These are phyloP conservation scores for Monotropa hypopitys DNA, from an alignment of 179 eudicot genomes.

Conservation along the genomic window DNA sequence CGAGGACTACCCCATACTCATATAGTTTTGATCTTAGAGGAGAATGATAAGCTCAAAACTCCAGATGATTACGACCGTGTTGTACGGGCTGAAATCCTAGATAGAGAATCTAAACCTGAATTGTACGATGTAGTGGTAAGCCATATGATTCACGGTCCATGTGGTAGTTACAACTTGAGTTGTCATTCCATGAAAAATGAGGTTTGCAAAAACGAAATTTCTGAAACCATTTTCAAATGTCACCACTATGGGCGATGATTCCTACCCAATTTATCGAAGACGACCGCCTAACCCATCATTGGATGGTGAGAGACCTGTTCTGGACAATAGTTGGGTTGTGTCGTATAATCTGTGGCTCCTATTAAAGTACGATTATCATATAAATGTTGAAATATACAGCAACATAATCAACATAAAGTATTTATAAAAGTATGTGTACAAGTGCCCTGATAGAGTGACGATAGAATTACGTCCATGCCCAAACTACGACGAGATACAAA, in stretches of 20 bases:
- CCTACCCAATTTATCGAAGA: too few relatives aligned
- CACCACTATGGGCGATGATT: too few relatives aligned
- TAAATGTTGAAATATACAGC: background rate
- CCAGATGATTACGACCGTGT: background rate
- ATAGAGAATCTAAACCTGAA: background rate
- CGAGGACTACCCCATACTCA: too few relatives aligned
- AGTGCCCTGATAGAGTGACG: background rate
- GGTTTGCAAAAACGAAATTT: too few relatives aligned
- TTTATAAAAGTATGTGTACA: background rate
- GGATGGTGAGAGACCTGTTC: too few relatives aligned
- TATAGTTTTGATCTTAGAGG: background rate
- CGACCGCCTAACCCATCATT: background rate
- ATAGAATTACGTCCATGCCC: too few relatives aligned
- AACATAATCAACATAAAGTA: too few relatives aligned
- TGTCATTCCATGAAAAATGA: too few relatives aligned
- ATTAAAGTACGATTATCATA: background rate
- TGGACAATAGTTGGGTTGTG: background rate
- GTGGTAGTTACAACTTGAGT: background rate
- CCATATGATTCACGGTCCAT: background rate
- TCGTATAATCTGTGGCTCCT: background rate
- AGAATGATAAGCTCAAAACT: too few relatives aligned
- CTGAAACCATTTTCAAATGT: too few relatives aligned
- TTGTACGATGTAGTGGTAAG: background rate
- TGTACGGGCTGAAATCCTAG: background rate
- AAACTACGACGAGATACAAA: background rate